phyloP scores from a whole-genome alignment of 2,329 filamentous ascomycete species.

The Corinectria fuckeliana region DNA sequence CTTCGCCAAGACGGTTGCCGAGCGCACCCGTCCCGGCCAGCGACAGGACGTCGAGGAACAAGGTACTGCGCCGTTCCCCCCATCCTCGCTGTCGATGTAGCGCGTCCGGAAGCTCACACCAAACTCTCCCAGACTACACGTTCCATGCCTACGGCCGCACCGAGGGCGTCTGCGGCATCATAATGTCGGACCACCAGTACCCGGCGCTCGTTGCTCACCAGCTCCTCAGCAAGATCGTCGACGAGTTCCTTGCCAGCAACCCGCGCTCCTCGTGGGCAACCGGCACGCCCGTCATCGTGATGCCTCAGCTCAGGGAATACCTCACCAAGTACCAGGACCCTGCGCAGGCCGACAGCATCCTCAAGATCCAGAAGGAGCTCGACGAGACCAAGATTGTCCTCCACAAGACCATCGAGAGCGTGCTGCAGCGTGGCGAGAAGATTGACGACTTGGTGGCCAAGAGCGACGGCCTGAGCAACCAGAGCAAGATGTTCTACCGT shows the following conservation, averaged over 20 bases:
- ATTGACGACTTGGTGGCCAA: constrained; percentile 93
- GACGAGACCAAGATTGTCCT: constrained; percentile 97
- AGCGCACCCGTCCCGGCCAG: constrained; percentile 80
- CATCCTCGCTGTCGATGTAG: background rate
- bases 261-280: constrained; percentile 72
- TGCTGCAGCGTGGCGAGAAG: constrained; percentile 91
- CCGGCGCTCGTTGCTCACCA: constrained; percentile 82
- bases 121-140: constrained; percentile 61
- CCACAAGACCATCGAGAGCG: constrained; percentile 94
- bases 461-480: constrained; percentile 85
- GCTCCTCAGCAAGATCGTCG: constrained; percentile 82
- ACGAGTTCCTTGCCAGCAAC: constrained; percentile 83
- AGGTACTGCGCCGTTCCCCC: constrained; percentile 51
- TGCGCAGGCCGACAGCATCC: constrained; percentile 85
- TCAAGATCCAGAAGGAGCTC: constrained; percentile 95
- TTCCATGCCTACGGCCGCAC: constrained; percentile 81
- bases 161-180: constrained; percentile 76
- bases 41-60: constrained; percentile 86
- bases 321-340: constrained; percentile 80
- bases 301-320: constrained; percentile 83
- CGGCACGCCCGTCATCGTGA: constrained; percentile 60
- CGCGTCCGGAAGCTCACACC: constrained; percentile 23
- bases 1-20: constrained; percentile 86
- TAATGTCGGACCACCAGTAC: constrained; percentile 79
- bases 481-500: constrained; percentile 99